Percentiles rank a stretch among this genome's conserved stretches.
Evolutionary conservation across 345 rosid genomes (phyloP).

Genomic region (Lepidium didymum): DNA sequence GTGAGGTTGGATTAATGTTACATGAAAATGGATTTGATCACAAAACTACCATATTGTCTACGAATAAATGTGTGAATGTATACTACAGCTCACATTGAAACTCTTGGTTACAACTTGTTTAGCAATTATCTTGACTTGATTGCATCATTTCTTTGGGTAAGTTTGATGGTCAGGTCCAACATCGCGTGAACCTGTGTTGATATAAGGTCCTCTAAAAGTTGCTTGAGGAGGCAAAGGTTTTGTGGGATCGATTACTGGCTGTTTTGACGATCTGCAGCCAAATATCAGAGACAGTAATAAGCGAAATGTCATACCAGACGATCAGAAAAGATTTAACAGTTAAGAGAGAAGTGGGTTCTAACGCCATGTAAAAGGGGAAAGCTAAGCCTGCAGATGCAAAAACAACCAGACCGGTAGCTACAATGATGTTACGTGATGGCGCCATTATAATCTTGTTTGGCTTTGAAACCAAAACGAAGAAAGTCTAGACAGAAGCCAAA

Average conservation of each 20-base stretch:
- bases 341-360: constrained; percentile 20
- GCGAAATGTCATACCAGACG: neutral
- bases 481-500: neutral
- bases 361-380: constrained; percentile 93
- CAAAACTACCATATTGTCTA: neutral
- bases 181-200: constrained; percentile 88
- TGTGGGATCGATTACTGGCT: constrained; percentile 73
- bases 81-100: neutral
- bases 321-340: neutral
- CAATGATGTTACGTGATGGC: constrained; percentile 50
- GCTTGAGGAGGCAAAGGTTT: constrained; percentile 92
- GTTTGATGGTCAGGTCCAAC: constrained; percentile 76
- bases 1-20: neutral
- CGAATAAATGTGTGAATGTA: neutral
- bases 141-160: constrained; percentile 60
- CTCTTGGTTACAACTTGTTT: neutral
- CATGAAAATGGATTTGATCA: neutral
- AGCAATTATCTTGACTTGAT: neutral
- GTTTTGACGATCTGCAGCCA: constrained; percentile 50
- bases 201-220: constrained; percentile 91
- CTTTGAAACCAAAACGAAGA: neutral
- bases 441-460: constrained; percentile 31
- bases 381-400: constrained; percentile 83
- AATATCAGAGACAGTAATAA: neutral
- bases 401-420: constrained; percentile 71